phyloP scores from a whole-genome alignment of 306 rosid species.

The Prunus padus region DNA sequence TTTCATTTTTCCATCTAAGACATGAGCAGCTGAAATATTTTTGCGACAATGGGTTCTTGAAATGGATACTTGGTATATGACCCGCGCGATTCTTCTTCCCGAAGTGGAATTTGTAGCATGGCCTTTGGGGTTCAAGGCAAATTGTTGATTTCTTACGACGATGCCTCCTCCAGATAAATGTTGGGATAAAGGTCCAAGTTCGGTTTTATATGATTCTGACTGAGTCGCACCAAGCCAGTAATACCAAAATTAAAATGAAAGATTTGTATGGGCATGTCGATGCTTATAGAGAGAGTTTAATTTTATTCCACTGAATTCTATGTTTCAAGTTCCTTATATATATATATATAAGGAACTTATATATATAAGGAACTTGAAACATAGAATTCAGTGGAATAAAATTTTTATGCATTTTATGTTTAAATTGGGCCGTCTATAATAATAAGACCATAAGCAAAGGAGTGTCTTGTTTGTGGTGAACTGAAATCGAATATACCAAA shows the following conservation, averaged over 20 bases:
- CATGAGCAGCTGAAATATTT: neutral
- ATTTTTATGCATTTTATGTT: no score
- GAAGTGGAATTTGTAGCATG: neutral
- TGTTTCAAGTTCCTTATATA: no score
- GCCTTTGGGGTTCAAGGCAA: neutral
- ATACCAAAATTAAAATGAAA: neutral
- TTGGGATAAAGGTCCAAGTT: no score
- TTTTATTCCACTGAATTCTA: neutral
- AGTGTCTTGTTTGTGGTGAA: no score
- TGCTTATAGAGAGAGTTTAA: neutral
- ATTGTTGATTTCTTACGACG: neutral
- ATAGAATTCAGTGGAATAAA: no score
- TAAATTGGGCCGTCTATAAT: no score
- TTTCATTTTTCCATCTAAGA: neutral
- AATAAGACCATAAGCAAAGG: no score
- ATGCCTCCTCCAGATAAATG: no score
- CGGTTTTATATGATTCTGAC: neutral
- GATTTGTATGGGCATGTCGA: neutral
- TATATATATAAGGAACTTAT: no score
- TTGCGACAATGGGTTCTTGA: neutral
- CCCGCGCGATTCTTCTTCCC: neutral
- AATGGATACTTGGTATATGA: neutral
- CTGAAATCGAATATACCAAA: no score
- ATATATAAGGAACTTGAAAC: no score
- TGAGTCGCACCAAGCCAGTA: neutral